These are phyloP conservation scores for Fusarium armeniacum DNA, from an alignment of 2,329 filamentous ascomycete genomes.

Conservation along the genomic window DNA sequence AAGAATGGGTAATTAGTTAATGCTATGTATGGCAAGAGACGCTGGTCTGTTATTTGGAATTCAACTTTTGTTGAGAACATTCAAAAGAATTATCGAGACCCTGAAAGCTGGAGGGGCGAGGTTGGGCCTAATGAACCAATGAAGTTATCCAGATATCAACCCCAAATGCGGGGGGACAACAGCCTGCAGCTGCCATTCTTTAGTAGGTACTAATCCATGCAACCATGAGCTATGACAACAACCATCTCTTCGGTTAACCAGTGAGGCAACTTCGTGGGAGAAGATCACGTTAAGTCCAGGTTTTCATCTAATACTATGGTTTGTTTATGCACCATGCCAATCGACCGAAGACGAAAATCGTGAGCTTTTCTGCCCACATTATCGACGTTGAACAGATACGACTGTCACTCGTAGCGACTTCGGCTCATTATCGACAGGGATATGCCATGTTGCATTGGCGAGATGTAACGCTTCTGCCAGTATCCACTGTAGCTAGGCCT, in stretches of 20 bases:
- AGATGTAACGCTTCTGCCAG: constrained; percentile 19
- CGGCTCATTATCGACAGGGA: constrained; percentile 21
- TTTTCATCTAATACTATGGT: not conserved
- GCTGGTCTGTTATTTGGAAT: not conserved
- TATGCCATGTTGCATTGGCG: constrained; percentile 26
- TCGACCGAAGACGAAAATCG: not conserved
- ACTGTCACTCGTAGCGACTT: constrained; percentile 11
- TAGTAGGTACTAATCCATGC: constrained; percentile 1
- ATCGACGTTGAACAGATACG: not conserved
- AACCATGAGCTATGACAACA: constrained; percentile 17
- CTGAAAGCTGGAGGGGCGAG: constrained; percentile 33
- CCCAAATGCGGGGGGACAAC: constrained; percentile 46
- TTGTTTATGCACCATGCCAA: too few species aligned
- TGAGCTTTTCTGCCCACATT: not conserved
- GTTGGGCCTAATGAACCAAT: constrained; percentile 35
- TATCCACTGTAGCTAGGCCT: constrained; percentile 13
- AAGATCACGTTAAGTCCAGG: not conserved
- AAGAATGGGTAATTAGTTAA: too few species aligned
- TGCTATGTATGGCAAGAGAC: not conserved
- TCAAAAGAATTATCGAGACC: constrained; percentile 26
- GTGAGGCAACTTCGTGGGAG: not conserved
- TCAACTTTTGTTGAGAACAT: constrained; percentile 42
- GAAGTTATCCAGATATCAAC: constrained; percentile 18
- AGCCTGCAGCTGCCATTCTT: constrained; percentile 27
- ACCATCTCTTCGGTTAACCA: constrained; percentile 2